phyloP scores from a whole-genome alignment of 192 early-diverging fungal genomes.

The Coemansia sp. region DNA sequence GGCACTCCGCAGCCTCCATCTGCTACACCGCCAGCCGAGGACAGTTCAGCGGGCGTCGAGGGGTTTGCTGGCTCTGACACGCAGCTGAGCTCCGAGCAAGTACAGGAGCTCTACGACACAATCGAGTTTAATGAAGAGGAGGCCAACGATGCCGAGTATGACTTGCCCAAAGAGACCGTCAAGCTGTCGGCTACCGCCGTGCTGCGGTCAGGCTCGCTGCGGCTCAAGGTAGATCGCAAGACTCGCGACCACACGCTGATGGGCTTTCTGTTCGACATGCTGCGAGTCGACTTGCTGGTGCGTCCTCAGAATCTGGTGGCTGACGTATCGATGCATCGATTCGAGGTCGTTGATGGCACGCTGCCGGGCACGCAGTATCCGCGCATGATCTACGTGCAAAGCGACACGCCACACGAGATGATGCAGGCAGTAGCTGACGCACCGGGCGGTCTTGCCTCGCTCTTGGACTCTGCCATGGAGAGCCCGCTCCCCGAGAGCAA shows the following conservation, averaged over 20 bases:
- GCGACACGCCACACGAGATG: slow-evolving; percentile 18
- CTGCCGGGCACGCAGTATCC: slow-evolving; percentile 49
- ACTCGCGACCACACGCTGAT: slow-evolving; percentile 48
- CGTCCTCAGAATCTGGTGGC: slow-evolving; percentile 42
- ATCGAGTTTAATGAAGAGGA: slow-evolving; percentile 91
- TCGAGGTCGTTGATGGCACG: slow-evolving; percentile 55
- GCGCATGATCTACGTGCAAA: slow-evolving; percentile 51
- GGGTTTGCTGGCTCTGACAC: slow-evolving; percentile 16
- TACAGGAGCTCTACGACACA: slow-evolving; percentile 86
- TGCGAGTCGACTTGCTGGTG: slow-evolving; percentile 45
- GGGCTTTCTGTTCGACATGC: slow-evolving; percentile 46
- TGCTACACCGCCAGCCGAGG: not conserved
- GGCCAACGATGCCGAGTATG: slow-evolving; percentile 46
- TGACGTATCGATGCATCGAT: slow-evolving; percentile 51
- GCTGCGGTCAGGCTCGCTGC: slow-evolving; percentile 77
- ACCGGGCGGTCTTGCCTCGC: slow-evolving; percentile 15
- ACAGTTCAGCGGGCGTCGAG: not conserved
- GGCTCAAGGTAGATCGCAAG: slow-evolving; percentile 60
- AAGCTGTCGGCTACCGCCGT: slow-evolving; percentile 61
- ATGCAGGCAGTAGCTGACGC: slow-evolving; percentile 20
- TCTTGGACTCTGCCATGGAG: not conserved
- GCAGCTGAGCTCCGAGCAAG: slow-evolving; percentile 77
- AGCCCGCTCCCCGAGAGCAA: slow-evolving; percentile 4
- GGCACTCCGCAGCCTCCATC: slow-evolving; percentile 11
- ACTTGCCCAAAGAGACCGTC: slow-evolving; percentile 56